These are phyloP conservation scores for Aureobasidium pullulans DNA, from an alignment of 2,329 filamentous ascomycete genomes.

Conservation along the genomic window DNA sequence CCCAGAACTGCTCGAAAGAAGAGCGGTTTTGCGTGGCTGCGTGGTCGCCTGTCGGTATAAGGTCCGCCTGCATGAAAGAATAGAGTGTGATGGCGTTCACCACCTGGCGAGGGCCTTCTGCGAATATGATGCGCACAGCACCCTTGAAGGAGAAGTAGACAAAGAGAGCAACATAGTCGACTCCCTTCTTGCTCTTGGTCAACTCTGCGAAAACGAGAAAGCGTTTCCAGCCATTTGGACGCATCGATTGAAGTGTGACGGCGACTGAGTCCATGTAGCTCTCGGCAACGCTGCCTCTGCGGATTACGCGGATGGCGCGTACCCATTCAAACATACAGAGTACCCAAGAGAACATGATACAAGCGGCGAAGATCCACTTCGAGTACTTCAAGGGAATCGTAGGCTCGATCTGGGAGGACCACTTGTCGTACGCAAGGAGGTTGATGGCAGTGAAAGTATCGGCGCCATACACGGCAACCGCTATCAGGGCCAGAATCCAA, in stretches of 20 bases:
- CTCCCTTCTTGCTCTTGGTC: constrained; percentile 84
- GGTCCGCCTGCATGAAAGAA: constrained; percentile 68
- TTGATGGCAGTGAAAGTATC: constrained; percentile 93
- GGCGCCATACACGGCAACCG: constrained; percentile 76
- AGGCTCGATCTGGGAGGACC: constrained; percentile 77
- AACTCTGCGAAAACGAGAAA: constrained; percentile 90
- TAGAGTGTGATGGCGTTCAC: constrained; percentile 86
- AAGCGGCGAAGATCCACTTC: constrained; percentile 91
- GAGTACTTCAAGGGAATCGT: constrained; percentile 68
- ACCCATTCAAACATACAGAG: constrained; percentile 76
- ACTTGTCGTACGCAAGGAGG: constrained; percentile 78
- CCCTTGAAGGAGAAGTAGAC: constrained; percentile 80
- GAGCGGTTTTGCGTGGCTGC: constrained; percentile 51
- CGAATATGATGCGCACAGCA: constrained; percentile 82
- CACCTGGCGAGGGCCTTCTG: constrained; percentile 84
- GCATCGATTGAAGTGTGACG: constrained; percentile 73
- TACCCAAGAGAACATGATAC: constrained; percentile 83
- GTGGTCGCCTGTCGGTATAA: constrained; percentile 55
- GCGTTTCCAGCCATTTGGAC: constrained; percentile 74
- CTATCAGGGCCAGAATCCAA: constrained; percentile 70
- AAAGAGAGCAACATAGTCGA: constrained; percentile 84
- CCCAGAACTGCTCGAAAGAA: constrained; percentile 67
- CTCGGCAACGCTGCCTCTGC: constrained; percentile 76
- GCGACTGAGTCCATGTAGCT: constrained; percentile 87
- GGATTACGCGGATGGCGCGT: constrained; percentile 72